Percentiles rank a stretch among this genome's conserved stretches.
phyloP scores from a whole-genome alignment of 768 basidiomycete genomes.

The Boletus tylopilopsis region DNA sequence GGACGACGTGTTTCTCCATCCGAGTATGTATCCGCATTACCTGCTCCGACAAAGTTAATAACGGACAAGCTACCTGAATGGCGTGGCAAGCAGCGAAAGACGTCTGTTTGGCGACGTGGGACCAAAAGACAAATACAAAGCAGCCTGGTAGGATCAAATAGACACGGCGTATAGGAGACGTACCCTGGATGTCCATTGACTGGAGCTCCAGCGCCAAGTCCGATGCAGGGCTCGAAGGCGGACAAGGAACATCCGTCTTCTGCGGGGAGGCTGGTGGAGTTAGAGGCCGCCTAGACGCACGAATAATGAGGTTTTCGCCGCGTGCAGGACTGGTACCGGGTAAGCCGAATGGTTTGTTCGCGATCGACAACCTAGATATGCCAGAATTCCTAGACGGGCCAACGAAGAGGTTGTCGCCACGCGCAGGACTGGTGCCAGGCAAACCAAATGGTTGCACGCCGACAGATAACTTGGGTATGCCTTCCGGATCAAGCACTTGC shows the following conservation, averaged over 20 bases:
- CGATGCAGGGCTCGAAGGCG: conserved; percentile 17
- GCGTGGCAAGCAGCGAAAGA: background rate
- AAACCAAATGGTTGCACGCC: conserved; percentile 1
- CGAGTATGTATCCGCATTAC: conserved; percentile 9
- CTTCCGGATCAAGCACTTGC: background rate
- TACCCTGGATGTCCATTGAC: conserved; percentile 28
- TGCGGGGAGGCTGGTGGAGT: conserved; percentile 4
- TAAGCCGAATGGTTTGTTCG: background rate
- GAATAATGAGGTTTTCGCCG: background rate
- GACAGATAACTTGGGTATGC: conserved; percentile 1
- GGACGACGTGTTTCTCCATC: conserved; percentile 4
- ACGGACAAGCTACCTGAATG: background rate
- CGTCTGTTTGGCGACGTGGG: background rate
- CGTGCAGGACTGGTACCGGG: conserved; percentile 14
- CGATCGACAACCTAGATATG: conserved; percentile 3
- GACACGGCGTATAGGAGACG: conserved; percentile 8
- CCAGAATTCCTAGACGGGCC: background rate
- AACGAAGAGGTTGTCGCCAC: background rate
- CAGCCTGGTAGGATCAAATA: background rate
- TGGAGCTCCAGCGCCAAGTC: conserved; percentile 19
- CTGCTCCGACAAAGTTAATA: conserved; percentile 12
- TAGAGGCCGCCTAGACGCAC: background rate
- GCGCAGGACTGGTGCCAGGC: conserved; percentile 14
- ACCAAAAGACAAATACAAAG: background rate
- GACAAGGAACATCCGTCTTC: background rate